A percentile compares a stretch with the other conserved stretches of the same genome.
Evolutionary conservation across 2,329 filamentous ascomycete genomes (phyloP).

Genomic region (Gaeumannomyces tritici): DNA sequence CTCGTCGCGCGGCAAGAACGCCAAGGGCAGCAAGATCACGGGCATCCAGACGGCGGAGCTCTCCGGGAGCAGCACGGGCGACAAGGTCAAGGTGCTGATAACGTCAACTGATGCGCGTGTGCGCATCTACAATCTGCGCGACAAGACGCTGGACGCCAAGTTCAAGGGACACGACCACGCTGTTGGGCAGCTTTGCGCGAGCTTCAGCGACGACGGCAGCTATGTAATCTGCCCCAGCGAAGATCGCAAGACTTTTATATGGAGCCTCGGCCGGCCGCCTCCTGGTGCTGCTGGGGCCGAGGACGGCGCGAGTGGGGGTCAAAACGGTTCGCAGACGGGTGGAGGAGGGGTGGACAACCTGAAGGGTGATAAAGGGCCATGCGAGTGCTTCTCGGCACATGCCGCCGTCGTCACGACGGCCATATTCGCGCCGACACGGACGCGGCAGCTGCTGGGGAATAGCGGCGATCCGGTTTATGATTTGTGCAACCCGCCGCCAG

Average conservation of each 20-base stretch:
- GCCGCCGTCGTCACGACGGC: slow-evolving; percentile 83
- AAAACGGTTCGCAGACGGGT: neutral
- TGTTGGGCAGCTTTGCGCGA: slow-evolving; percentile 81
- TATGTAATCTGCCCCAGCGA: slow-evolving; percentile 92
- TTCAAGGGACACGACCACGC: slow-evolving; percentile 87
- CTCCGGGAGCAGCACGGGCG: slow-evolving; percentile 6
- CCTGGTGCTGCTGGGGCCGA: slow-evolving; percentile 12
- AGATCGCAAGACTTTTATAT: slow-evolving; percentile 82
- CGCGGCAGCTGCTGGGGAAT: slow-evolving; percentile 65
- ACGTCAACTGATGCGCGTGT: slow-evolving; percentile 93
- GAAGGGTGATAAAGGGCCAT: slow-evolving; percentile 65
- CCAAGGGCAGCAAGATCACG: slow-evolving; percentile 95
- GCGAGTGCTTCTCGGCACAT: slow-evolving; percentile 88
- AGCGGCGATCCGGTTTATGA: slow-evolving; percentile 94
- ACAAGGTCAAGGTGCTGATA: slow-evolving; percentile 64
- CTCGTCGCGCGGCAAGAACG: slow-evolving; percentile 83
- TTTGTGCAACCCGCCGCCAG: slow-evolving; percentile 86
- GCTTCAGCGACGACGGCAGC: slow-evolving; percentile 75
- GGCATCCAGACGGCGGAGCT: slow-evolving; percentile 60
- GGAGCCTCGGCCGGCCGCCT: slow-evolving; percentile 57
- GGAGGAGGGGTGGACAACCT: neutral
- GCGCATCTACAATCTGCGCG: slow-evolving; percentile 77
- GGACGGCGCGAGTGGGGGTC: too few relatives aligned
- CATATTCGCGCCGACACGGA: slow-evolving; percentile 70
- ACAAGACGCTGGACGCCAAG: slow-evolving; percentile 79